Conservation (phyloP, 495 filamentous ascomycete genomes). For the Penicillium samsonianum region DNA sequence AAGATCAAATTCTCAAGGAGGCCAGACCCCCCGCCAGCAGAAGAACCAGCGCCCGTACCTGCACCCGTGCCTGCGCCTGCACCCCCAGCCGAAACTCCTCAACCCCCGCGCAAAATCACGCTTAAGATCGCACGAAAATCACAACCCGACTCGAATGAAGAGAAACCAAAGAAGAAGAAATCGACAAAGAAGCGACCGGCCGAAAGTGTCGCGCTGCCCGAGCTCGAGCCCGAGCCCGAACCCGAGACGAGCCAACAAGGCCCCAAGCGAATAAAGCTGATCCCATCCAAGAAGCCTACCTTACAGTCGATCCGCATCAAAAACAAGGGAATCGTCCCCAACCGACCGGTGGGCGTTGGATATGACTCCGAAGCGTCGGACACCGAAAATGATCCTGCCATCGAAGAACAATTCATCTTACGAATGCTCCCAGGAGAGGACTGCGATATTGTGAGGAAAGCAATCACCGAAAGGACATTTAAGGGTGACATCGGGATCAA, state of each 20-base stretch:
- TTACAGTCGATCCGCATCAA: conserved; percentile 55
- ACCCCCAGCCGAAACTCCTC: conserved; percentile 34
- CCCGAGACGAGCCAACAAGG: conserved; percentile 30
- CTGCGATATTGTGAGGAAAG: conserved; percentile 74
- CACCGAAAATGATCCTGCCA: conserved; percentile 78
- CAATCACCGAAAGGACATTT: conserved; percentile 70
- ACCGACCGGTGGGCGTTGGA: conserved; percentile 71
- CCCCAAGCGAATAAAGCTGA: conserved; percentile 48
- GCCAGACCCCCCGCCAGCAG: conserved; percentile 29
- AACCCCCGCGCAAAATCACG: conserved; percentile 49
- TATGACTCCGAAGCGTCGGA: conserved; percentile 98
- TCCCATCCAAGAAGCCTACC: conserved; percentile 45
- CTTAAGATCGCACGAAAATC: conserved; percentile 52
- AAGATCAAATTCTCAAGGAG: conserved; percentile 55
- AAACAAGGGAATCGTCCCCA: conserved; percentile 61
- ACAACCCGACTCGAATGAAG: conserved; percentile 29
- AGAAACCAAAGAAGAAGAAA: conserved; percentile 51
- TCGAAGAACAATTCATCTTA: conserved; percentile 85
- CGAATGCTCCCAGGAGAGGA: conserved; percentile 85
- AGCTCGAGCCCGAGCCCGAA: conserved; percentile 18
- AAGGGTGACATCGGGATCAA: conserved; percentile 75
- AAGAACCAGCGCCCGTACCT: conserved; percentile 33
- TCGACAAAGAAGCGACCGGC: conserved; percentile 47
- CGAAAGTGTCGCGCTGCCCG: conserved; percentile 25
- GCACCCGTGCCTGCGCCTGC: conserved; percentile 28